These are phyloP conservation scores for Russula emetica DNA, from an alignment of 768 basidiomycete species.

Conservation along the genomic window DNA sequence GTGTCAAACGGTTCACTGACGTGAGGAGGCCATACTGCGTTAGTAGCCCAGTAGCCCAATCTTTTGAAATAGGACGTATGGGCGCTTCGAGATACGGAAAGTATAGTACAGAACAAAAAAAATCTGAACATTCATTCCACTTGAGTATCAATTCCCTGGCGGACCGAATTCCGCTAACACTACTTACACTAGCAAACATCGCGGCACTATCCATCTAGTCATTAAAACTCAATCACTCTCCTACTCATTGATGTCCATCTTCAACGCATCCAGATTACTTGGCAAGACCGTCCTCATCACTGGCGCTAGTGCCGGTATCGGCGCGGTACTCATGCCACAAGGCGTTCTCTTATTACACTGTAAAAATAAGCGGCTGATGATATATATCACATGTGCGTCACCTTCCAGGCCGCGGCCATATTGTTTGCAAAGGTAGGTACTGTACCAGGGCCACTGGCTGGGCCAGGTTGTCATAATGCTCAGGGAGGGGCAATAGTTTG, in stretches of 20 bases:
- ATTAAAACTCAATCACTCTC: not conserved
- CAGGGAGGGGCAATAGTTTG: not conserved
- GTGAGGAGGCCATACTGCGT: too few species aligned
- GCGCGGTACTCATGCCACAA: slow-evolving; percentile 50
- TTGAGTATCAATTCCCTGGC: too few species aligned
- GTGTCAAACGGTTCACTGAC: too few species aligned
- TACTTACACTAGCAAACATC: too few species aligned
- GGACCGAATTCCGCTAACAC: too few species aligned
- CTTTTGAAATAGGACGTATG: too few species aligned
- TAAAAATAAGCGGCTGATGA: not conserved
- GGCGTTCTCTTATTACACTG: slow-evolving; percentile 29
- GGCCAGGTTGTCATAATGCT: not conserved
- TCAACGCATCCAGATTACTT: slow-evolving; percentile 73
- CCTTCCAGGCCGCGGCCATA: slow-evolving; percentile 69
- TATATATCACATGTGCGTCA: not conserved
- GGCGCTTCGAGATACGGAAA: too few species aligned
- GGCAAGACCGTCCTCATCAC: slow-evolving; percentile 87
- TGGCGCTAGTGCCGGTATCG: slow-evolving; percentile 87
- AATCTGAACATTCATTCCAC: too few species aligned
- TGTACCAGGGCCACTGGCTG: not conserved
- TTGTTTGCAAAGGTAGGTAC: slow-evolving; percentile 81
- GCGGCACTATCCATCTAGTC: too few species aligned
- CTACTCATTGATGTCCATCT: slow-evolving; percentile 58
- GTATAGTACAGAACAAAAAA: too few species aligned
- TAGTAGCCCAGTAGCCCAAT: too few species aligned